These are phyloP conservation scores for Mycena filopes DNA, from an alignment of 768 basidiomycete species.

Conservation along the genomic window DNA sequence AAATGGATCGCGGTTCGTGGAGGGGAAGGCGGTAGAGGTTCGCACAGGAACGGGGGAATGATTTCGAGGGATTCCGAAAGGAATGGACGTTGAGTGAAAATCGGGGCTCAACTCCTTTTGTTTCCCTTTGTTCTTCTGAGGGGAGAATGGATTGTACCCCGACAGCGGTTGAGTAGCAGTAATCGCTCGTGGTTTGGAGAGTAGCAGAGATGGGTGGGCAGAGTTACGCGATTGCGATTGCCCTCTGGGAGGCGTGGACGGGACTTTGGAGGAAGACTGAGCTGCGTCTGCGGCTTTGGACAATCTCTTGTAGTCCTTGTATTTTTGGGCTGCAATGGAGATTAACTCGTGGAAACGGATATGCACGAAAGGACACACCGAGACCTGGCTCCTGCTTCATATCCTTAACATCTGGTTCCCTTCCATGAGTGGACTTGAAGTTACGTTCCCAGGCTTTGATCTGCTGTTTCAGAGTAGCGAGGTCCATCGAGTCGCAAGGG, in stretches of 20 bases:
- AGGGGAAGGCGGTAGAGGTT: slow-evolving; percentile 40
- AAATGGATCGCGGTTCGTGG: slow-evolving; percentile 37
- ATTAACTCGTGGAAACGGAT: slow-evolving; percentile 28
- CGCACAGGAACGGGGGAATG: slow-evolving; percentile 55
- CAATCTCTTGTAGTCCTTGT: slow-evolving; percentile 84
- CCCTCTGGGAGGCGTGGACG: slow-evolving; percentile 52
- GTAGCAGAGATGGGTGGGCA: slow-evolving; percentile 48
- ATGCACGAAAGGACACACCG: slow-evolving; percentile 56
- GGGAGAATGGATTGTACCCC: slow-evolving; percentile 83
- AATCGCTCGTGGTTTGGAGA: slow-evolving; percentile 62
- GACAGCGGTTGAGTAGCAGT: slow-evolving; percentile 62
- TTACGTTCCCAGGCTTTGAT: slow-evolving; percentile 83
- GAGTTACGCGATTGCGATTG: slow-evolving; percentile 42
- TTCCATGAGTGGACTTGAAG: slow-evolving; percentile 66
- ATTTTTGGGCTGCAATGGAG: slow-evolving; percentile 70
- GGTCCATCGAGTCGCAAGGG: slow-evolving; percentile 53
- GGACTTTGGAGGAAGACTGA: slow-evolving; percentile 34
- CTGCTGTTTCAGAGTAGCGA: slow-evolving; percentile 67
- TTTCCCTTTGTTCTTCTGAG: slow-evolving; percentile 71
- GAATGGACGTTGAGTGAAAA: slow-evolving; percentile 46
- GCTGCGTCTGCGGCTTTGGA: slow-evolving; percentile 53
- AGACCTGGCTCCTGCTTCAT: slow-evolving; percentile 71
- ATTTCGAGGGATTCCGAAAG: slow-evolving; percentile 46
- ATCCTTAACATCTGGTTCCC: slow-evolving; percentile 75
- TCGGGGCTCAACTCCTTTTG: slow-evolving; percentile 42